Base-by-base conservation (phyloP, 257 asterid species). In the Salvia miltiorrhiza region DNA sequence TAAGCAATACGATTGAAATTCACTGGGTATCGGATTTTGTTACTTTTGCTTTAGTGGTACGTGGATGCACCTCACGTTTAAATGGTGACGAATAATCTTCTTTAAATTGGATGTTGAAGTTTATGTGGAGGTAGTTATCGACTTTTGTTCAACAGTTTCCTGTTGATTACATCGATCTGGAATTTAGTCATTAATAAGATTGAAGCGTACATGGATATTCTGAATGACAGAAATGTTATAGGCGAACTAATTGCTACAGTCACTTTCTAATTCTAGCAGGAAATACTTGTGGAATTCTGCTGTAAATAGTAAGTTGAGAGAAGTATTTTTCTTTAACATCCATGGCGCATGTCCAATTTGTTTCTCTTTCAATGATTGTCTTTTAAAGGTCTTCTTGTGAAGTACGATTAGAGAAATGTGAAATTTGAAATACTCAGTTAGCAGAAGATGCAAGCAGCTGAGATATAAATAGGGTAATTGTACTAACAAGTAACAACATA, bases 251-350 rank as follows among this genome's bases (percentile, higher is more conserved):
- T 48, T 10, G 33, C 44, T 70, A 14, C 8, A 30, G 40, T 45
- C 75, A 44, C 69, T 61, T 71, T 60, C 49, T 52, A 72, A 52
- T 52, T 61, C 43, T 40, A 24, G 64, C 57, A 11, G 71, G 48
- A 28, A 60, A 72, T n/a, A 3, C 49, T 17, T n/a, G 0, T 32
- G 40, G 54, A 63, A 54, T 44, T 44, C 20, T 55, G 37, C 59
- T 63, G 32, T 64, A 43, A 43, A 19, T 43, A 43, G 67, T 44
- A 4, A 2, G 39, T 20, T 56, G 60, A 30, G 40, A 55, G 49
- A 12, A 20, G 44, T 44, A 6, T 12, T 12, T 21, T 24, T 54
- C 37, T 54, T 11, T 61, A 17, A 26, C 28, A 10, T 59, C 20
- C 23, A 44, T 48, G 53, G 62, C n/a, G 14, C 54, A 30, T 4